Evolutionary conservation across 495 filamentous ascomycete genomes (phyloP), one percentile per base, ranked within the genome.

Genomic region (Annulohypoxylon bovei): DNA sequence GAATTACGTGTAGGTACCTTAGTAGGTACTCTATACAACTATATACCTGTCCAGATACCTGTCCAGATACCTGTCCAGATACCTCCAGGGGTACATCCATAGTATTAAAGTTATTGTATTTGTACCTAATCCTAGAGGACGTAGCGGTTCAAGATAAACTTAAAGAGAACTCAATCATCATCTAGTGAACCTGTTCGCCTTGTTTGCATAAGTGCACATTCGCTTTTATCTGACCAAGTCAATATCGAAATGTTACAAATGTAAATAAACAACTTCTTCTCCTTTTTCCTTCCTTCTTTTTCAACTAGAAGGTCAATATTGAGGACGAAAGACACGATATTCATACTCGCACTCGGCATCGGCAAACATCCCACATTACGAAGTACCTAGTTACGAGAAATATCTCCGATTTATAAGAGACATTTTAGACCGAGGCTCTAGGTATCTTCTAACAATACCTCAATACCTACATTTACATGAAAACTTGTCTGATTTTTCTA

Each of bases 361-460:
- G 46, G 27, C 6, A 33, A 53, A 53, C 50, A 53, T 49, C 23
- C 28, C 18, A 20, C 50, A 8, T 32, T 8, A 7, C 50, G 3
- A 27, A 4, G 12, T 18, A 28, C 22, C 47, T 52, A 28, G 23
- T 22, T 11, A 42, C 22, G 23, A 50, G 4, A 25, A 35, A 20
- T 27, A 53, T 33, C 49, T 53, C 49, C 20, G 28, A 54, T 35
- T 54, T 35, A 54, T 54, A 54, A 54, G n/a, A 54, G 28, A 20
- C 8, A 14, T 16, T 25, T 52, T 30, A 30, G 27, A 52, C n/a
- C 11, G 27, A 8, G 23, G 28, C 47, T 52, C 25, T 14, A 23
- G 14, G 3, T 30, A 55, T 37, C 18, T 56, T 33, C 28, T 33
- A 33, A 12, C 46, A 23, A n/a, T 39, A 28, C 23, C n/a, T 46